A percentile compares a stretch with the other conserved stretches of the same genome.
Conservation (phyloP, 2,329 filamentous ascomycete genomes). For the Penicillium sp. region DNA sequence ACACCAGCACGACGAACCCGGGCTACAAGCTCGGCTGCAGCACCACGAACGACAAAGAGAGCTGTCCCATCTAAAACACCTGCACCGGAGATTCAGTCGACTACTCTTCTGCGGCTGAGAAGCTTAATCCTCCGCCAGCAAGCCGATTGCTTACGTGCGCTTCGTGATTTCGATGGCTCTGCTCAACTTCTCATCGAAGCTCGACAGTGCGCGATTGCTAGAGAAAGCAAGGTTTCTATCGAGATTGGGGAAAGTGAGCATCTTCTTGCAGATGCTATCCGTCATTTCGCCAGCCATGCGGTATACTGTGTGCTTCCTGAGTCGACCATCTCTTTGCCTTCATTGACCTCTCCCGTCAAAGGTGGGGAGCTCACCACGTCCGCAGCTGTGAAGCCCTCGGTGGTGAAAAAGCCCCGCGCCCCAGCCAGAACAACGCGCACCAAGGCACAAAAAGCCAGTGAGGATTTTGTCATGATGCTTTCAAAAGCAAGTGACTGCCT, state of each 20-base stretch:
- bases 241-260: conserved; percentile 35
- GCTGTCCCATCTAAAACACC: conserved; percentile 11
- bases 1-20: conserved; percentile 26
- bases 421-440: conserved; percentile 22
- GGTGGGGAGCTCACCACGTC: conserved; percentile 35
- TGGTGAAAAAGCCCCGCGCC: conserved; percentile 24
- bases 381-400: conserved; percentile 19
- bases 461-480: conserved; percentile 34
- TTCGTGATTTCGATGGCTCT: conserved; percentile 53
- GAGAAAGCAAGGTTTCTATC: conserved; percentile 59
- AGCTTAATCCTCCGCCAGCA: conserved; percentile 48
- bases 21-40: conserved; percentile 21
- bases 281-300: conserved; percentile 64
- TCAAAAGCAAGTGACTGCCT: conserved; percentile 33
- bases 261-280: conserved; percentile 35
- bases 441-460: conserved; percentile 25
- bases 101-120: conserved; percentile 39
- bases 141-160: conserved; percentile 43
- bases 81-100: conserved; percentile 29
- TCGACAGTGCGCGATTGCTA: conserved; percentile 26
- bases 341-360: conserved; percentile 45
- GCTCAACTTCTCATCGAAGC: conserved; percentile 46
- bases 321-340: conserved; percentile 82
- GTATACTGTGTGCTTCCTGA: conserved; percentile 87
- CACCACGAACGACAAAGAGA: conserved; percentile 18